Evolutionary conservation across 1,139 yeast genomes (phyloP).

Genomic region (Pichia inconspicua): DNA sequence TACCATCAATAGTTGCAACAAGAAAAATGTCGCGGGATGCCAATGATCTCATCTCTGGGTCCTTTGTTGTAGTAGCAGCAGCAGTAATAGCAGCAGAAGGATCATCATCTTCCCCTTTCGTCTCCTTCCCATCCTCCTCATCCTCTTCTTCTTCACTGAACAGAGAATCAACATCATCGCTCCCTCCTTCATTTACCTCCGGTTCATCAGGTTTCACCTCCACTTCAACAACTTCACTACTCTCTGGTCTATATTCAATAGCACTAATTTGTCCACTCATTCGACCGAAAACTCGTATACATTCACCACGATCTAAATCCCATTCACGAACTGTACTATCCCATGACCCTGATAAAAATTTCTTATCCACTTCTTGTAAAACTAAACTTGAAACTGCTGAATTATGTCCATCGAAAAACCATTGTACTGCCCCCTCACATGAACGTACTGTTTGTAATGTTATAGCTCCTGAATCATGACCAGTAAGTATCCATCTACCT

Average conservation of each 20-base stretch:
- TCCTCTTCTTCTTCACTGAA: slow-evolving; percentile 19
- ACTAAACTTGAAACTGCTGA: slow-evolving; percentile 68
- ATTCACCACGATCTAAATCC: slow-evolving; percentile 76
- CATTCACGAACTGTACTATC: slow-evolving; percentile 71
- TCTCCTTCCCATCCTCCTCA: slow-evolving; percentile 16
- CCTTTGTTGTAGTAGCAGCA: not conserved
- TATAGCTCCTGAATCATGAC: slow-evolving; percentile 80
- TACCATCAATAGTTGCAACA: slow-evolving; percentile 81
- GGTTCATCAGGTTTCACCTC: slow-evolving; percentile 10
- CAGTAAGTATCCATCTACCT: slow-evolving; percentile 80
- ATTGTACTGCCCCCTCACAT: slow-evolving; percentile 74
- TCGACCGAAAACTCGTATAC: slow-evolving; percentile 40
- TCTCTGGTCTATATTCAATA: slow-evolving; percentile 65
- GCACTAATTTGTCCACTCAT: slow-evolving; percentile 75
- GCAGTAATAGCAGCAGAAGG: slow-evolving; percentile 13
- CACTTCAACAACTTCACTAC: slow-evolving; percentile 39
- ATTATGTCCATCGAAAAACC: slow-evolving; percentile 58
- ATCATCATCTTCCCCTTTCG: slow-evolving; percentile 21
- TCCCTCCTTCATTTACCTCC: slow-evolving; percentile 18
- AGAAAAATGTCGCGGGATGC: slow-evolving; percentile 53
- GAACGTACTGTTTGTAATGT: slow-evolving; percentile 75
- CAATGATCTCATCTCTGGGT: not conserved
- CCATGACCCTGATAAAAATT: slow-evolving; percentile 82
- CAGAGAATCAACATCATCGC: slow-evolving; percentile 19
- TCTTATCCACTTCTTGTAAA: slow-evolving; percentile 52